These are phyloP conservation scores for Lipomyces kockii DNA, from an alignment of 805 yeast genomes.

Conservation along the genomic window DNA sequence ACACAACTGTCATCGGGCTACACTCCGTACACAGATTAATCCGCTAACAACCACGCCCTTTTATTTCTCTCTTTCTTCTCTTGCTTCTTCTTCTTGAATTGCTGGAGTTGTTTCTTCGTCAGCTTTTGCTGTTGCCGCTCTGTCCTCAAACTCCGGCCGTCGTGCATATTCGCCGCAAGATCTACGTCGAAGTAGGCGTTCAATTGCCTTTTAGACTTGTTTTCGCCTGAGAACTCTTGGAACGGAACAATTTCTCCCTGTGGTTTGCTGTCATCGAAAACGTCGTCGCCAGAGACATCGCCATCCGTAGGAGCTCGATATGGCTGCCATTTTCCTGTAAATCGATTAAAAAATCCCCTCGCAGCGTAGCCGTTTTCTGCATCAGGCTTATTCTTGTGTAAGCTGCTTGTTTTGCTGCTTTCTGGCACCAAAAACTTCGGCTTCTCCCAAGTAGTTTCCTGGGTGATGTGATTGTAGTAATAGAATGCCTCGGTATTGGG, in stretches of 20 bases:
- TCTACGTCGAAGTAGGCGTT: constrained; percentile 28
- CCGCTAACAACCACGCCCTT: constrained; percentile 36
- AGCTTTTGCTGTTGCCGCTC: constrained; percentile 33
- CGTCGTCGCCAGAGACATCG: constrained; percentile 15
- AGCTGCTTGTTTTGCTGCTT: neutral
- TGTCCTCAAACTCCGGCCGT: constrained; percentile 35
- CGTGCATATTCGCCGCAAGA: constrained; percentile 25
- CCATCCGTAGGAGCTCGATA: neutral
- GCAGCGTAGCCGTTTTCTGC: constrained; percentile 19
- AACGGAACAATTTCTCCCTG: constrained; percentile 32
- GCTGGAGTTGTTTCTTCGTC: constrained; percentile 38
- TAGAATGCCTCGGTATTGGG: constrained; percentile 35
- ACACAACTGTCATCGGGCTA: neutral
- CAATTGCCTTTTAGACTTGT: constrained; percentile 25
- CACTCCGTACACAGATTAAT: neutral
- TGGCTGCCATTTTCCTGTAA: constrained; percentile 31
- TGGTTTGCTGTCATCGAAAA: neutral
- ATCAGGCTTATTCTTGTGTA: neutral
- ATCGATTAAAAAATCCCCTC: constrained; percentile 32
- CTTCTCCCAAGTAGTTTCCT: constrained; percentile 41
- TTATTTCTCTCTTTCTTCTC: constrained; percentile 38
- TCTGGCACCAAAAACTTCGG: constrained; percentile 31
- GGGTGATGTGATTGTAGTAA: constrained; percentile 39
- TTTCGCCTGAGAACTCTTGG: constrained; percentile 19
- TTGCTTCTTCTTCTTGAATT: constrained; percentile 33